phyloP scores from a whole-genome alignment of 2,329 filamentous ascomycete species.

The Dothideomycetes sp. region DNA sequence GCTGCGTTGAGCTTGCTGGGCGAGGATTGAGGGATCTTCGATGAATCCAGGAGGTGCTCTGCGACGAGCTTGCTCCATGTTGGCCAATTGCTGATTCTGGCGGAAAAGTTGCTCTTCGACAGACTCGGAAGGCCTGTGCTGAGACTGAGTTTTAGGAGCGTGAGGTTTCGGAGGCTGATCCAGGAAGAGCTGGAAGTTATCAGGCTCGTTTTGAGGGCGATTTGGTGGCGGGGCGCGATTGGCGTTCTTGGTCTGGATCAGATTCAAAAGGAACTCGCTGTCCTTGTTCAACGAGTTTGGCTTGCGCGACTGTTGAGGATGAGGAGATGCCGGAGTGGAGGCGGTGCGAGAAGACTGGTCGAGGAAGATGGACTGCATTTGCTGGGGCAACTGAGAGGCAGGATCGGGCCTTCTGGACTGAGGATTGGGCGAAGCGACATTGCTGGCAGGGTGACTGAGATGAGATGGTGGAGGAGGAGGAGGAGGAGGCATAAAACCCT shows the following conservation, averaged over 20 bases:
- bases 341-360: slow-evolving; percentile 12
- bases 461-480: slow-evolving; percentile 2
- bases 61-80: slow-evolving; percentile 13
- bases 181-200: slow-evolving; percentile 29
- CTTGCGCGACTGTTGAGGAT: slow-evolving; percentile 30
- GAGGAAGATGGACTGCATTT: slow-evolving; percentile 9
- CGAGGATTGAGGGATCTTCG: slow-evolving; percentile 23
- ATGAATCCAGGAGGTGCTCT: slow-evolving; percentile 27
- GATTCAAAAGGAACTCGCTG: slow-evolving; percentile 73
- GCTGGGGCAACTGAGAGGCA: slow-evolving; percentile 10
- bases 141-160: slow-evolving; percentile 28
- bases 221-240: slow-evolving; percentile 28
- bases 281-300: slow-evolving; percentile 46
- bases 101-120: slow-evolving; percentile 28
- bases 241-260: slow-evolving; percentile 54
- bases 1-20: slow-evolving; percentile 24
- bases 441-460: slow-evolving; percentile 6
- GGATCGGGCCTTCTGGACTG: not conserved
- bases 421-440: slow-evolving; percentile 9
- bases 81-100: slow-evolving; percentile 7
- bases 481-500: slow-evolving; percentile 1
- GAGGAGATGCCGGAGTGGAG: slow-evolving; percentile 16
- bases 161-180: slow-evolving; percentile 20
- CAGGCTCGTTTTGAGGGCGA: slow-evolving; percentile 23
- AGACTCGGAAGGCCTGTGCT: slow-evolving; percentile 25